Percentiles rank a stretch among this genome's conserved stretches.
phyloP scores from a whole-genome alignment of 495 filamentous ascomycete species.

The Bacidia rubella region DNA sequence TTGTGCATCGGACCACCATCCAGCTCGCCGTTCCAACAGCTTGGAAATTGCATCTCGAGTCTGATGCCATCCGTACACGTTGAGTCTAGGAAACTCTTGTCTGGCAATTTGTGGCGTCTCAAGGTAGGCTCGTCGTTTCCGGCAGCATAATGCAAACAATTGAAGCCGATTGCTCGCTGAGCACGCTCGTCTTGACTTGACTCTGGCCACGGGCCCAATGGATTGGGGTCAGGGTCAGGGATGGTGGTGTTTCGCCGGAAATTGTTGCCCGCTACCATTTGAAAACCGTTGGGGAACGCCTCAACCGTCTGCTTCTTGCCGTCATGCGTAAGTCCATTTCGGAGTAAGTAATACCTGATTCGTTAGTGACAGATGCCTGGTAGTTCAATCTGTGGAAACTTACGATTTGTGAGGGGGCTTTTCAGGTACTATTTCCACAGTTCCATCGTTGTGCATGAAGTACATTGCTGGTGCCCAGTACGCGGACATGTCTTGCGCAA shows the following conservation, averaged over 20 bases:
- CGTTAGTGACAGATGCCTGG: neutral
- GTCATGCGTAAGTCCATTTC: conserved; percentile 24
- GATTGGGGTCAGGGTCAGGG: conserved; percentile 50
- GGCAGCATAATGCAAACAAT: conserved; percentile 67
- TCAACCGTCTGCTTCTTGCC: conserved; percentile 40
- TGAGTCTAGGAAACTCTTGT: conserved; percentile 61
- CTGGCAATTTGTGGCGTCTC: conserved; percentile 67
- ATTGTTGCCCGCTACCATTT: conserved; percentile 73
- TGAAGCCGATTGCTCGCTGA: conserved; percentile 84
- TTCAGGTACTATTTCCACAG: conserved; percentile 12
- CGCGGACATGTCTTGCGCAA: conserved; percentile 46
- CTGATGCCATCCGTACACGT: conserved; percentile 67
- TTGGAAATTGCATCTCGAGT: conserved; percentile 78
- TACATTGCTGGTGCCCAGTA: conserved; percentile 51
- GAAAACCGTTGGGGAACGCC: conserved; percentile 68
- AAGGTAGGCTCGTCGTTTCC: conserved; percentile 49
- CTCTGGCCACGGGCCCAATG: conserved; percentile 52
- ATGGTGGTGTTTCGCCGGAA: conserved; percentile 56
- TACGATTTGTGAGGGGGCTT: conserved; percentile 22
- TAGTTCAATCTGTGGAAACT: neutral
- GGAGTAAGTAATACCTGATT: conserved; percentile 60
- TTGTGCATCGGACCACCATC: conserved; percentile 47
- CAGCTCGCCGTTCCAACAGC: conserved; percentile 76
- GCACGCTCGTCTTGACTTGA: conserved; percentile 49
- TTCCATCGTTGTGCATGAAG: conserved; percentile 45